phyloP scores from a whole-genome alignment of 1,284 basidiomycete species.

The Neotropicomus parvogracilis region DNA sequence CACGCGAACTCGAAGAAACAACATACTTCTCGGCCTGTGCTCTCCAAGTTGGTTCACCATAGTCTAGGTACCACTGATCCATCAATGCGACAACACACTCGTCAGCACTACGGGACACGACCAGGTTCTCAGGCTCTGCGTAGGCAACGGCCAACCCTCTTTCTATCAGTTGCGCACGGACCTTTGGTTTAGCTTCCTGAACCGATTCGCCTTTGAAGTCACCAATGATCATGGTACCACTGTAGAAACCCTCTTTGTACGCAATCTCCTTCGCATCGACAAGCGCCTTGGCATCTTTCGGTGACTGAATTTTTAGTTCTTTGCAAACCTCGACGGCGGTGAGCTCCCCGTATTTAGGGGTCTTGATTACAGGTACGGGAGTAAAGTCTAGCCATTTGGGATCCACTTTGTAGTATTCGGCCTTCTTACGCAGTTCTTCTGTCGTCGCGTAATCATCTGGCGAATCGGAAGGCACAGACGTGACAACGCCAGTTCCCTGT shows the following conservation, averaged over 20 bases:
- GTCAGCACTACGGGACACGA: slow-evolving; percentile 87
- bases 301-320: slow-evolving; percentile 92
- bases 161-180: slow-evolving; percentile 82
- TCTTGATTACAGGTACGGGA: slow-evolving; percentile 85
- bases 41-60: slow-evolving; percentile 90
- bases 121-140: slow-evolving; percentile 92
- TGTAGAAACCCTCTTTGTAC: slow-evolving; percentile 98
- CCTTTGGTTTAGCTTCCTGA: slow-evolving; percentile 88
- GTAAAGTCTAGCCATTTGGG: slow-evolving; percentile 86
- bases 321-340: slow-evolving; percentile 86
- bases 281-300: slow-evolving; percentile 91
- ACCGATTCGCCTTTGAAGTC: slow-evolving; percentile 86
- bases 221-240: slow-evolving; percentile 86
- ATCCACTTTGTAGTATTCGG: slow-evolving; percentile 95
- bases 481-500: slow-evolving; percentile 96
- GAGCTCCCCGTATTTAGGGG: slow-evolving; percentile 89
- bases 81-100: slow-evolving; percentile 98
- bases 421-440: slow-evolving; percentile 93
- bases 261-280: slow-evolving; percentile 96
- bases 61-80: slow-evolving; percentile 99
- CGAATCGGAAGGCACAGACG: slow-evolving; percentile 97
- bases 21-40: slow-evolving; percentile 78
- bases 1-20: slow-evolving; percentile 36
- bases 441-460: slow-evolving; percentile 95
- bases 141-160: slow-evolving; percentile 82